Percentiles rank a stretch among this genome's conserved stretches.
Evolutionary conservation across 1,139 yeast genomes (phyloP).

Genomic region (Trichomonascaceae sp.): DNA sequence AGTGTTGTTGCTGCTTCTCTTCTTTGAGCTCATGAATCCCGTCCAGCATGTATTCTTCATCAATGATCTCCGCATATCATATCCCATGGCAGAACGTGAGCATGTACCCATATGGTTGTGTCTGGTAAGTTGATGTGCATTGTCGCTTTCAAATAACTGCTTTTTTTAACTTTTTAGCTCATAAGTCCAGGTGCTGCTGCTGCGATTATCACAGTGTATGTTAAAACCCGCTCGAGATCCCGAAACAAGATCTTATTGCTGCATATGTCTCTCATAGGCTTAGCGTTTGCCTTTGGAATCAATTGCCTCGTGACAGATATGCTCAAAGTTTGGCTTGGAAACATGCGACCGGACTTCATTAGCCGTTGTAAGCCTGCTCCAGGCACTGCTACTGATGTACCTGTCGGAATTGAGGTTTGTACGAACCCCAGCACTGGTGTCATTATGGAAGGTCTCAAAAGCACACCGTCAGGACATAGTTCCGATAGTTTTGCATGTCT

Average conservation of each 20-base stretch:
- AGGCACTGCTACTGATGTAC: slow-evolving; percentile 33
- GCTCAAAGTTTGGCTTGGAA: slow-evolving; percentile 68
- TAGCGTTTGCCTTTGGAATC: slow-evolving; percentile 37
- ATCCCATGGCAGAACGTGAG: slow-evolving; percentile 48
- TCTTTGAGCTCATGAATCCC: slow-evolving; percentile 25
- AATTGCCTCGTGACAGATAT: slow-evolving; percentile 48
- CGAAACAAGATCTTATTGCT: slow-evolving; percentile 25
- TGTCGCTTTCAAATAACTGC: neutral
- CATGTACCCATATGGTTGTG: slow-evolving; percentile 38
- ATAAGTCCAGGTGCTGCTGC: slow-evolving; percentile 9
- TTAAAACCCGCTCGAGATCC: slow-evolving; percentile 17
- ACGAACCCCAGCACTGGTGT: slow-evolving; percentile 35
- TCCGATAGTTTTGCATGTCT: slow-evolving; percentile 63
- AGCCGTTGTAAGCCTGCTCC: slow-evolving; percentile 57
- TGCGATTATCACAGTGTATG: slow-evolving; percentile 26
- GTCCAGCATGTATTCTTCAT: slow-evolving; percentile 29
- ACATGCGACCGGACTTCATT: slow-evolving; percentile 75
- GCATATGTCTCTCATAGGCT: slow-evolving; percentile 41
- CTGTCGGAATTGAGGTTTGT: slow-evolving; percentile 50
- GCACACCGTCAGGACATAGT: slow-evolving; percentile 81
- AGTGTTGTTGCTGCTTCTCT: slow-evolving; percentile 18
- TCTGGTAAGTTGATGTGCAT: slow-evolving; percentile 25
- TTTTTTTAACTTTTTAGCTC: neutral
- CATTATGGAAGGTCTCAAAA: slow-evolving; percentile 63
- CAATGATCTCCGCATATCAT: slow-evolving; percentile 38